Evolutionary conservation across 306 rosid genomes (phyloP).

Genomic region (Datisca glomerata): DNA sequence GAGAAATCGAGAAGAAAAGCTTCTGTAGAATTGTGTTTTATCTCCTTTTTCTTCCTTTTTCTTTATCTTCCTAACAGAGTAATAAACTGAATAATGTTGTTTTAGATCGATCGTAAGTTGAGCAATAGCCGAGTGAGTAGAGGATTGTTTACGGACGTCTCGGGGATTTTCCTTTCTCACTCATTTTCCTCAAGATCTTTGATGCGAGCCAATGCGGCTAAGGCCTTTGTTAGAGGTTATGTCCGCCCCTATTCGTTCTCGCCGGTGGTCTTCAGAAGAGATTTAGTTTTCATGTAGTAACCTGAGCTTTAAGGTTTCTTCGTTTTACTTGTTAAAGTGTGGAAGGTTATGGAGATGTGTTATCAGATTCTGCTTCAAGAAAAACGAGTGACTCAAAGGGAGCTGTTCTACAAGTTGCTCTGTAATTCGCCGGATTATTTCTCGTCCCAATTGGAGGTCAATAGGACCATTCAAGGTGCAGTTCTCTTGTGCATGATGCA

Average conservation of each 20-base stretch:
- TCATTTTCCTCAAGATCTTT: constrained; percentile 60
- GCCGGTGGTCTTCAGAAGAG: not conserved
- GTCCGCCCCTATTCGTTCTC: constrained; percentile 2
- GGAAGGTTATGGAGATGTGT: constrained; percentile 93
- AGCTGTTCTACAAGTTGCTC: constrained; percentile 75
- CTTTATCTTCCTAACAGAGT: constrained; percentile 1
- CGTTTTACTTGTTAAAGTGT: constrained; percentile 26
- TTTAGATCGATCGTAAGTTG: constrained; percentile 45
- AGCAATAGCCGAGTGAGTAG: constrained; percentile 53
- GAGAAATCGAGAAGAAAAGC: too few species aligned
- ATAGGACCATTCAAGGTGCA: constrained; percentile 87
- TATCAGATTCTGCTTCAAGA: constrained; percentile 57
- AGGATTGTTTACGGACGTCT: constrained; percentile 44
- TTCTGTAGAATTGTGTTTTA: too few species aligned
- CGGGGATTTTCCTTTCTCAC: constrained; percentile 55
- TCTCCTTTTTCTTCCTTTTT: too few species aligned
- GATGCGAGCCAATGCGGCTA: constrained; percentile 52
- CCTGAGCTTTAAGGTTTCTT: not conserved
- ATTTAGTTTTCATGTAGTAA: not conserved
- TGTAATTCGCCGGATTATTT: constrained; percentile 62
- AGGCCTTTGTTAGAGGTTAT: constrained; percentile 72
- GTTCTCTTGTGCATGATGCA: too few species aligned
- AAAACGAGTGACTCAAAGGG: constrained; percentile 82
- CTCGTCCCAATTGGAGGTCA: constrained; percentile 64
- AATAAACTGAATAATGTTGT: not conserved